Percentiles rank a stretch among this genome's conserved stretches.
These are phyloP conservation scores for Pythium myriotylum DNA, from an alignment of 352 stramenopile genomes.

Conservation along the genomic window DNA sequence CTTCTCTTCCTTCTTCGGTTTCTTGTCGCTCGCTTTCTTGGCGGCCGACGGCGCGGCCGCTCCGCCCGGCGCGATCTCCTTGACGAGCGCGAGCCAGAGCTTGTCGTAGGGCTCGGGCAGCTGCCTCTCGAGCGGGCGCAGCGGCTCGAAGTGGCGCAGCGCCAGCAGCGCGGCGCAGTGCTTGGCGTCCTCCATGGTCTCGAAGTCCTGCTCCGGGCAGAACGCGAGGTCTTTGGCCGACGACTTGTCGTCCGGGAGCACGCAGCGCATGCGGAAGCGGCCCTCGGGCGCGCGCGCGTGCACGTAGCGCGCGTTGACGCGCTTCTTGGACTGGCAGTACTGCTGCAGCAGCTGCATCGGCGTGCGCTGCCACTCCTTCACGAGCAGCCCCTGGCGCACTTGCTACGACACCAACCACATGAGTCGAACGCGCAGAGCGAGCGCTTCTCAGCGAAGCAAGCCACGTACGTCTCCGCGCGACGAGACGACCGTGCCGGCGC, in stretches of 20 bases:
- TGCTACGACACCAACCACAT: slow-evolving; percentile 27
- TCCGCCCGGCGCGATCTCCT: slow-evolving; percentile 2
- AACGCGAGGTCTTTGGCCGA: slow-evolving; percentile 94
- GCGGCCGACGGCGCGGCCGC: slow-evolving; percentile 4
- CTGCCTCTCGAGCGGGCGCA: slow-evolving; percentile 93
- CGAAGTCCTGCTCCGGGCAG: slow-evolving; percentile 83
- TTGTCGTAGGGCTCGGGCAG: slow-evolving; percentile 96
- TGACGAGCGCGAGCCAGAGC: slow-evolving; percentile 84
- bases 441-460: background rate
- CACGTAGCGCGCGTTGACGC: slow-evolving; percentile 71
- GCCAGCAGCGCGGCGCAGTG: slow-evolving; percentile 93
- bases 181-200: slow-evolving; percentile 88
- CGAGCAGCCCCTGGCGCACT: slow-evolving; percentile 81
- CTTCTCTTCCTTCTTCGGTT: slow-evolving; percentile 26
- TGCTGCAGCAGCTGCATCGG: slow-evolving; percentile 94
- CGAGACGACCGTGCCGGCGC: slow-evolving; percentile 86
- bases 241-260: slow-evolving; percentile 94
- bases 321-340: slow-evolving; percentile 93
- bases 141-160: slow-evolving; percentile 93
- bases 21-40: slow-evolving; percentile 8
- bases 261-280: slow-evolving; percentile 59
- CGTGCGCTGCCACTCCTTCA: slow-evolving; percentile 94
- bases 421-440: no score
- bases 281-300: slow-evolving; percentile 44
- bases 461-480: slow-evolving; percentile 68